phyloP scores from a whole-genome alignment of 2,329 filamentous ascomycete genomes.

The Aureobasidium subglaciale region DNA sequence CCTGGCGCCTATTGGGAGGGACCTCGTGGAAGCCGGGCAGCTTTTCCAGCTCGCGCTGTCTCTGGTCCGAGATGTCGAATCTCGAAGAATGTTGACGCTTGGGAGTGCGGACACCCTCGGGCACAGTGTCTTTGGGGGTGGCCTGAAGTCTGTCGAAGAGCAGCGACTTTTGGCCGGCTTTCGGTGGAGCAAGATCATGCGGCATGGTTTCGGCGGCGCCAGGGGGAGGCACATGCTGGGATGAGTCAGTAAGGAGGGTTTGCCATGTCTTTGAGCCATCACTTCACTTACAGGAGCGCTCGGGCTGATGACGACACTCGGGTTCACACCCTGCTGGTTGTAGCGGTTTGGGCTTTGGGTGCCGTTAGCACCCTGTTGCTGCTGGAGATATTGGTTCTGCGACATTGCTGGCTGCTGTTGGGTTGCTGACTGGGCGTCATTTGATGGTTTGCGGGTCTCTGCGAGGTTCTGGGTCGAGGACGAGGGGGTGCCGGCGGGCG shows the following conservation, averaged over 20 bases:
- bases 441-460: slow-evolving; percentile 69
- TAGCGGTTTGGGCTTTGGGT: slow-evolving; percentile 13
- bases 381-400: slow-evolving; percentile 27
- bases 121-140: slow-evolving; percentile 83
- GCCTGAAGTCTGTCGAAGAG: slow-evolving; percentile 85
- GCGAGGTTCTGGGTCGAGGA: slow-evolving; percentile 83
- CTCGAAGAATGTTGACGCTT: slow-evolving; percentile 96
- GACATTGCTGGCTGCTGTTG: slow-evolving; percentile 23
- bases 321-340: slow-evolving; percentile 31
- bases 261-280: slow-evolving; percentile 8
- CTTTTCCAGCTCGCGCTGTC: slow-evolving; percentile 85
- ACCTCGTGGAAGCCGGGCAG: slow-evolving; percentile 97
- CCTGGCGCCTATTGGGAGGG: slow-evolving; percentile 85
- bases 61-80: slow-evolving; percentile 93
- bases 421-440: not conserved
- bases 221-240: slow-evolving; percentile 80
- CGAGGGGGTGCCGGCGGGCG: slow-evolving; percentile 65
- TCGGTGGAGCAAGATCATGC: slow-evolving; percentile 88
- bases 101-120: slow-evolving; percentile 88
- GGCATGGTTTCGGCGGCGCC: slow-evolving; percentile 97
- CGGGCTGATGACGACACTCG: slow-evolving; percentile 89
- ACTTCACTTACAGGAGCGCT: slow-evolving; percentile 70
- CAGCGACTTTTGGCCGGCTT: slow-evolving; percentile 80
- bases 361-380: not conserved
- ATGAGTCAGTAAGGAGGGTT: slow-evolving; percentile 18